Evolutionary conservation across 2,329 filamentous ascomycete genomes (phyloP).

Genomic region (Phoma sp.): DNA sequence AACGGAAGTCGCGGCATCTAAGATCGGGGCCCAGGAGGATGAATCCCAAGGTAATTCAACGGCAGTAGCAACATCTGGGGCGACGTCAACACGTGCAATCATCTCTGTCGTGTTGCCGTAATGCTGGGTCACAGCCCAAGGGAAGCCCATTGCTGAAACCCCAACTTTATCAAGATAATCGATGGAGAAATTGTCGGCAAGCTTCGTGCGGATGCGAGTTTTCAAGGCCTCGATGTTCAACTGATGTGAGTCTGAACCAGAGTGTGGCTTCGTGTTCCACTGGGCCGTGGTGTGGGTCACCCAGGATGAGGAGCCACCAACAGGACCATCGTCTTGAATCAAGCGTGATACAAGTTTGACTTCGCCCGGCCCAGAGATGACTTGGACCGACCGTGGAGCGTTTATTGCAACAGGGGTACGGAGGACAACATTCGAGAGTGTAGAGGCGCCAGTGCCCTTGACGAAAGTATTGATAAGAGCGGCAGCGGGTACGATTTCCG

Average conservation of each 20-base stretch:
- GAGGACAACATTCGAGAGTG: constrained; percentile 42
- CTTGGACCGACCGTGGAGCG: constrained; percentile 42
- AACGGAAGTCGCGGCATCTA: constrained; percentile 53
- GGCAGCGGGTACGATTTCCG: constrained; percentile 53
- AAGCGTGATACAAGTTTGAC: constrained; percentile 13
- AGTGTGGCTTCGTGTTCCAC: neutral
- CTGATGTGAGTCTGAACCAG: neutral
- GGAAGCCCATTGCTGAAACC: constrained; percentile 51
- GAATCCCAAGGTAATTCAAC: constrained; percentile 34
- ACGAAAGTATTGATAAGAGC: constrained; percentile 51
- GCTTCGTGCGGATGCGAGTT: constrained; percentile 31
- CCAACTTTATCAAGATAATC: constrained; percentile 51
- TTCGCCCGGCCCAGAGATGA: constrained; percentile 25
- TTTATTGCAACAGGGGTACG: constrained; percentile 46
- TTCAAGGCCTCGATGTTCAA: constrained; percentile 34
- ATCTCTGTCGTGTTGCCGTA: constrained; percentile 48
- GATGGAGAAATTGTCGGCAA: constrained; percentile 43
- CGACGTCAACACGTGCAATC: constrained; percentile 48
- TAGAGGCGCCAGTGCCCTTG: constrained; percentile 34
- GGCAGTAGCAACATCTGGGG: constrained; percentile 19
- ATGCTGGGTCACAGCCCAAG: constrained; percentile 51
- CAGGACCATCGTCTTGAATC: constrained; percentile 6
- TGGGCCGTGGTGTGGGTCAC: constrained; percentile 13
- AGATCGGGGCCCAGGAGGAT: constrained; percentile 47
- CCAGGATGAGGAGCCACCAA: constrained; percentile 9